Conservation (phyloP, 2,329 filamentous ascomycete genomes). For the Stachybotrys chlorohalonatus region DNA sequence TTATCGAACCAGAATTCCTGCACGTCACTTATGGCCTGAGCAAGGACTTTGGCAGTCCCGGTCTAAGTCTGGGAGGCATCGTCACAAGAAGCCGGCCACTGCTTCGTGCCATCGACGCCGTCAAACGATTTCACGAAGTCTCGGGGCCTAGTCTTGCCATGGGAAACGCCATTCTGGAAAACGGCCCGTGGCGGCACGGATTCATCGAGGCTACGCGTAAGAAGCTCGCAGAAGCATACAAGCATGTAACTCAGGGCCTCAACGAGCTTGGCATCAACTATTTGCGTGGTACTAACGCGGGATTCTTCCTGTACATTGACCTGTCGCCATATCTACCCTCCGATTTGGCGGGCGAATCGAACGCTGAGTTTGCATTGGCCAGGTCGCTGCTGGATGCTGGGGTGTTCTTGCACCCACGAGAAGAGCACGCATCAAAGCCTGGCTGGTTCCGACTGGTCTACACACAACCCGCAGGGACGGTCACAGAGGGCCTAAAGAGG, state of each 20-base stretch:
- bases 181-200: slow-evolving; percentile 31
- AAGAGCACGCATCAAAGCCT: slow-evolving; percentile 32
- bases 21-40: slow-evolving; percentile 39
- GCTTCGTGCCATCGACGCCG: slow-evolving; percentile 23
- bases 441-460: slow-evolving; percentile 49
- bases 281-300: slow-evolving; percentile 38
- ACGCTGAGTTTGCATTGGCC: slow-evolving; percentile 34
- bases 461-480: slow-evolving; percentile 23
- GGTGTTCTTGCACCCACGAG: slow-evolving; percentile 39
- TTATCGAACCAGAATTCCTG: slow-evolving; percentile 38
- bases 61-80: slow-evolving; percentile 39
- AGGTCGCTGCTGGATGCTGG: slow-evolving; percentile 33
- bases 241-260: slow-evolving; percentile 26
- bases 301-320: slow-evolving; percentile 48
- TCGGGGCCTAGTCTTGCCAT: slow-evolving; percentile 34
- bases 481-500: slow-evolving; percentile 28
- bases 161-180: slow-evolving; percentile 34
- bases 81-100: slow-evolving; percentile 26
- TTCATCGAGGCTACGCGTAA: slow-evolving; percentile 32
- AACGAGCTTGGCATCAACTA: slow-evolving; percentile 32
- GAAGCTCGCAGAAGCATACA: slow-evolving; percentile 30
- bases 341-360: slow-evolving; percentile 15
- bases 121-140: slow-evolving; percentile 36
- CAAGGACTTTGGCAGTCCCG: slow-evolving; percentile 44
- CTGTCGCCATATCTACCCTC: slow-evolving; percentile 32